Percentiles rank a stretch among this genome's conserved stretches.
phyloP scores from a whole-genome alignment of 2,329 filamentous ascomycete genomes.

The Monilinia fructigena region DNA sequence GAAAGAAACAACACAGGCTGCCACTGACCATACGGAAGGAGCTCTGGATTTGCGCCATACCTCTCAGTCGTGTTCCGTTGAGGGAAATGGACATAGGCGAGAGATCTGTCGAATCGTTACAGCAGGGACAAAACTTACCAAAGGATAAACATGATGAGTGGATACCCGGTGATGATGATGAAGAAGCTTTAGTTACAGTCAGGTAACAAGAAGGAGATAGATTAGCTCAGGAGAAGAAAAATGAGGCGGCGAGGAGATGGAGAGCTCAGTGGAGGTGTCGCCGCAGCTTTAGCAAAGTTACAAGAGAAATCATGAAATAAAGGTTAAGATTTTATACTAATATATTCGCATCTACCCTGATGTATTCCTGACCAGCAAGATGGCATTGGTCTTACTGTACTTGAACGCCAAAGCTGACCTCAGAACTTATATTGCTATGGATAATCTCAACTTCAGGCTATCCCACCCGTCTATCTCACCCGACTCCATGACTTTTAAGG shows the following conservation, averaged over 20 bases:
- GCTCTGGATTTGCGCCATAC: slow-evolving; percentile 42
- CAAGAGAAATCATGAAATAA: slow-evolving; percentile 22
- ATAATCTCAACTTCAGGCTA: not conserved
- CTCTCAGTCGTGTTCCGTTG: slow-evolving; percentile 37
- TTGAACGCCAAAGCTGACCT: not conserved
- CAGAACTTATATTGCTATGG: not conserved
- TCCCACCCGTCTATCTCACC: not conserved
- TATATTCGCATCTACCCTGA: not conserved
- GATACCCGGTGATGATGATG: slow-evolving; percentile 45
- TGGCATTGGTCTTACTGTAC: not conserved
- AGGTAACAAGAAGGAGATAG: slow-evolving; percentile 47
- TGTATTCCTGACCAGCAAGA: not conserved
- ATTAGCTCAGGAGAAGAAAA: slow-evolving; percentile 34
- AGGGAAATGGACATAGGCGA: slow-evolving; percentile 32
- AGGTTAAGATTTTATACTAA: not conserved
- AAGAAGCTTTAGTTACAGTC: slow-evolving; percentile 51
- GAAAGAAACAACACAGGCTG: slow-evolving; percentile 29
- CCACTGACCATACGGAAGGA: slow-evolving; percentile 37
- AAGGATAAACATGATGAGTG: slow-evolving; percentile 43
- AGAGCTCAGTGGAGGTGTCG: slow-evolving; percentile 56
- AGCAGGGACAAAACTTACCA: slow-evolving; percentile 7
- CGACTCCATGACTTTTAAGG: not conserved
- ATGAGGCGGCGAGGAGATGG: slow-evolving; percentile 41
- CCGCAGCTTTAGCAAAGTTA: slow-evolving; percentile 59
- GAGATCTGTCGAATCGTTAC: slow-evolving; percentile 4